Conservation (phyloP, 108 stramenopile species). For the Schizochytrium sp. region DNA sequence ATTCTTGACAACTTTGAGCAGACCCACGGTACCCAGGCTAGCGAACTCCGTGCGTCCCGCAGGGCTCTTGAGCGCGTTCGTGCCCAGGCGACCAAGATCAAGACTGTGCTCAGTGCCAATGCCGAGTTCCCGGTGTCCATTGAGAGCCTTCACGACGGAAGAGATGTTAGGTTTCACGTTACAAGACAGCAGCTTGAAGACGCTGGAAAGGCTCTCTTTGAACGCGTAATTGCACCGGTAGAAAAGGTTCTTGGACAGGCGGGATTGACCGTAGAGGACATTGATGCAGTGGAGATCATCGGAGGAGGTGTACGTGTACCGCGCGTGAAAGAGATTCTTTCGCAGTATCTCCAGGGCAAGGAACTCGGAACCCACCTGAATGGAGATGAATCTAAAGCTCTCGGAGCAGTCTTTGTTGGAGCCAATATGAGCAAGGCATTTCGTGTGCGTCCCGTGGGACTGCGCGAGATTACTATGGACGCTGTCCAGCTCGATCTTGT, state of each 20-base stretch:
- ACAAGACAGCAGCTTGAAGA: conserved; percentile 89
- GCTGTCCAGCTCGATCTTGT: conserved; percentile 82
- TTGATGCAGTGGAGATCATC: conserved; percentile 93
- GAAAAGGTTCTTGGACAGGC: conserved; percentile 72
- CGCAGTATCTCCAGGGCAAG: conserved; percentile 57
- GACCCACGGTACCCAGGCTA: conserved; percentile 79
- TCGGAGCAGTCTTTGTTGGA: conserved; percentile 97
- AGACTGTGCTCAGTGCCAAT: conserved; percentile 97
- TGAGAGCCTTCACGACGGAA: conserved; percentile 91
- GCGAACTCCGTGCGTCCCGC: conserved; percentile 84
- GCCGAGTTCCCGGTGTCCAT: conserved; percentile 92
- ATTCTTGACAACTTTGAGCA: conserved; percentile 93
- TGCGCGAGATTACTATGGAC: conserved; percentile 90
- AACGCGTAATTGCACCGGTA: conserved; percentile 85
- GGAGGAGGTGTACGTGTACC: conserved; percentile 99
- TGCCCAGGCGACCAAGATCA: conserved; percentile 93
- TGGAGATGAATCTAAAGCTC: conserved; percentile 97
- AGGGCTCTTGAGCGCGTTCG: conserved; percentile 96
- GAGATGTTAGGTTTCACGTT: conserved; percentile 85
- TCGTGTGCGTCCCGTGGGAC: conserved; percentile 94
- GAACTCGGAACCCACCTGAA: conserved; percentile 96
- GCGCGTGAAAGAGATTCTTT: conserved; percentile 85
- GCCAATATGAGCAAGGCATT: conserved; percentile 97
- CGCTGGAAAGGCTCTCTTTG: conserved; percentile 84
- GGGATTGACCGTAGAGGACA: conserved; percentile 85